Conservation (phyloP, 768 basidiomycete genomes). For the Suillus ampliporus region DNA sequence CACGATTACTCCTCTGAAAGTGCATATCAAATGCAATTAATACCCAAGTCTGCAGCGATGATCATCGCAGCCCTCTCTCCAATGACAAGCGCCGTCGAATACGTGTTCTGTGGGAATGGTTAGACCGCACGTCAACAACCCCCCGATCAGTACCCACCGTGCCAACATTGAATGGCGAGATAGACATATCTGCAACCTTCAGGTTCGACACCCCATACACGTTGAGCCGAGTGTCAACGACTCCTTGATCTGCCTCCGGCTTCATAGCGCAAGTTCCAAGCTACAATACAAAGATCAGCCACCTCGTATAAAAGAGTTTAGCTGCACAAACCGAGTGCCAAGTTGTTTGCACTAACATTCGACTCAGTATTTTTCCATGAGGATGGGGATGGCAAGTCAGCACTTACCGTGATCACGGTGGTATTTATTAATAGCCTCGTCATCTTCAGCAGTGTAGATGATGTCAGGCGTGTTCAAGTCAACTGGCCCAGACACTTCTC, state of each 20-base stretch:
- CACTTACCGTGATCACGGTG: conserved; percentile 24
- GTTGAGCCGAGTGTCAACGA: conserved; percentile 64
- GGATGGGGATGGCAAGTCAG: not conserved
- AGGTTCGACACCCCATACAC: conserved; percentile 64
- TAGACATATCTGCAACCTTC: conserved; percentile 62
- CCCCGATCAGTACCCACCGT: conserved; percentile 26
- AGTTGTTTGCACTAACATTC: conserved; percentile 30
- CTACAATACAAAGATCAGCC: conserved; percentile 32
- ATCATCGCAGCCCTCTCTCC: conserved; percentile 32
- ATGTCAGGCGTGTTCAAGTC: conserved; percentile 36
- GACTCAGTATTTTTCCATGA: not conserved
- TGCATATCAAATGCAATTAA: conserved; percentile 23
- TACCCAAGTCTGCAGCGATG: conserved; percentile 27
- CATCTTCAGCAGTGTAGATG: conserved; percentile 39
- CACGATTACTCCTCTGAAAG: conserved; percentile 15
- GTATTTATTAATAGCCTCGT: conserved; percentile 38
- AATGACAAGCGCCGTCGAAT: conserved; percentile 28
- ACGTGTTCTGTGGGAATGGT: conserved; percentile 23
- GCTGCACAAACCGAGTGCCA: conserved; percentile 37
- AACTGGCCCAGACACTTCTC: conserved; percentile 22
- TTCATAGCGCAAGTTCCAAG: conserved; percentile 75
- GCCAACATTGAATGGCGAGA: conserved; percentile 44
- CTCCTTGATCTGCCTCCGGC: conserved; percentile 58
- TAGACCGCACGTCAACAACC: not conserved
- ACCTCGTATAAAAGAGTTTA: not conserved